Evolutionary conservation across 2,329 filamentous ascomycete genomes (phyloP).

Genomic region (Ophiostoma quercus): DNA sequence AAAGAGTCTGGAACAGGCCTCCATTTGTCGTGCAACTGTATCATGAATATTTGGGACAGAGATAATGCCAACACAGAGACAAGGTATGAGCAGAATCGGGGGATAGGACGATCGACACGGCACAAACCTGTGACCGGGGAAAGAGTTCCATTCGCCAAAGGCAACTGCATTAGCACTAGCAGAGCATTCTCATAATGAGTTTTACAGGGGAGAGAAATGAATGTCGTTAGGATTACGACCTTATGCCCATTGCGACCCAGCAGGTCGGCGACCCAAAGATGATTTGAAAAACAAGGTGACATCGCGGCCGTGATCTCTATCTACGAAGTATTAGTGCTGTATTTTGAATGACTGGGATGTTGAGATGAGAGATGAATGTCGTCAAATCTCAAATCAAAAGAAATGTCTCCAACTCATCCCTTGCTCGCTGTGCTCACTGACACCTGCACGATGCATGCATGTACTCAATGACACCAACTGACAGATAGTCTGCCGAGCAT

Average conservation of each 20-base stretch:
- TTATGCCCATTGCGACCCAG: constrained; percentile 12
- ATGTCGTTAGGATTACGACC: constrained; percentile 10
- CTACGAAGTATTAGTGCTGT: no score
- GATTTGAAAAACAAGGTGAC: constrained; percentile 16
- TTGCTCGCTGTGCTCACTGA: background rate
- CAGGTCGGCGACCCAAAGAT: constrained; percentile 20
- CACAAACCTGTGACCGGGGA: background rate
- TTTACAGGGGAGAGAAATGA: background rate
- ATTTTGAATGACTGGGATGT: background rate
- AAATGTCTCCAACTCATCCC: constrained; percentile 2
- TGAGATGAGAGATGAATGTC: no score
- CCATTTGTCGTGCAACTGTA: constrained; percentile 6
- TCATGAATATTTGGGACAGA: background rate
- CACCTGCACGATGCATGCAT: constrained; percentile 11
- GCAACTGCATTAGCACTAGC: constrained; percentile 13
- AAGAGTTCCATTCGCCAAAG: constrained; percentile 20
- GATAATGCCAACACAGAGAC: background rate
- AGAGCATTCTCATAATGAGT: background rate
- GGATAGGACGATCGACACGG: constrained; percentile 6
- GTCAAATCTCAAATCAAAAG: no score
- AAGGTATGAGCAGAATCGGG: constrained; percentile 6
- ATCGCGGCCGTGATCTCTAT: constrained; percentile 17
- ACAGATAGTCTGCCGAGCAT: background rate
- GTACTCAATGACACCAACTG: constrained; percentile 9
- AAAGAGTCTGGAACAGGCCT: background rate